Conservation (phyloP, 768 basidiomycete species). For the Ephemerocybe angulata region DNA sequence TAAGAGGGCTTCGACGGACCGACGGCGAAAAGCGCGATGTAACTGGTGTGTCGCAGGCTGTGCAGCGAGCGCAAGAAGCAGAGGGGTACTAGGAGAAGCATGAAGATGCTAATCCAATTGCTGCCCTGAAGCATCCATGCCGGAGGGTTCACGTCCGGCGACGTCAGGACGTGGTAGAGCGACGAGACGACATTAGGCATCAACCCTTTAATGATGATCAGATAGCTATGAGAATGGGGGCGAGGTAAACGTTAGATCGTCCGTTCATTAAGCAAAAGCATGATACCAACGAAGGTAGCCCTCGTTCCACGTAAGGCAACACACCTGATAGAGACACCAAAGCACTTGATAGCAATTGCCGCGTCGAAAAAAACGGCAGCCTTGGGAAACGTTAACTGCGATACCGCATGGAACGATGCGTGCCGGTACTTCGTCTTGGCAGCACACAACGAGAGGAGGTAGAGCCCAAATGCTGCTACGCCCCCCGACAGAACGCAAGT, state of each 20-base stretch:
- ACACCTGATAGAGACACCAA: slow-evolving; percentile 91
- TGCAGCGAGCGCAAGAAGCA: slow-evolving; percentile 81
- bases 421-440: slow-evolving; percentile 67
- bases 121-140: slow-evolving; percentile 71
- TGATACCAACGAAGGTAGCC: background rate
- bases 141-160: slow-evolving; percentile 61
- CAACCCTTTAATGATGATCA: slow-evolving; percentile 89
- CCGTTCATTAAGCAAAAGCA: slow-evolving; percentile 13
- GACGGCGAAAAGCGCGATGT: slow-evolving; percentile 86
- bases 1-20: slow-evolving; percentile 45
- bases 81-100: slow-evolving; percentile 74
- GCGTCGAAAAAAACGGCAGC: slow-evolving; percentile 88
- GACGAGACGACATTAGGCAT: slow-evolving; percentile 88
- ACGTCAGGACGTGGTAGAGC: slow-evolving; percentile 74
- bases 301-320: background rate
- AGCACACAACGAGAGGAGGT: slow-evolving; percentile 83
- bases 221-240: slow-evolving; percentile 48
- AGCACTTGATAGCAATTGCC: slow-evolving; percentile 94
- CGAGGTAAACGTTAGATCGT: background rate
- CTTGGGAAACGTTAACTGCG: slow-evolving; percentile 84
- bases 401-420: slow-evolving; percentile 79
- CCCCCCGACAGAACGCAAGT: slow-evolving; percentile 81
- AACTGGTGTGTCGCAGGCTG: slow-evolving; percentile 86
- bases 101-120: slow-evolving; percentile 80
- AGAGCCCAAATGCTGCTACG: slow-evolving; percentile 81